Percentiles rank a stretch among this genome's conserved stretches.
These are phyloP conservation scores for Teratosphaeria viscida DNA, from an alignment of 2,329 filamentous ascomycete genomes.

Conservation along the genomic window DNA sequence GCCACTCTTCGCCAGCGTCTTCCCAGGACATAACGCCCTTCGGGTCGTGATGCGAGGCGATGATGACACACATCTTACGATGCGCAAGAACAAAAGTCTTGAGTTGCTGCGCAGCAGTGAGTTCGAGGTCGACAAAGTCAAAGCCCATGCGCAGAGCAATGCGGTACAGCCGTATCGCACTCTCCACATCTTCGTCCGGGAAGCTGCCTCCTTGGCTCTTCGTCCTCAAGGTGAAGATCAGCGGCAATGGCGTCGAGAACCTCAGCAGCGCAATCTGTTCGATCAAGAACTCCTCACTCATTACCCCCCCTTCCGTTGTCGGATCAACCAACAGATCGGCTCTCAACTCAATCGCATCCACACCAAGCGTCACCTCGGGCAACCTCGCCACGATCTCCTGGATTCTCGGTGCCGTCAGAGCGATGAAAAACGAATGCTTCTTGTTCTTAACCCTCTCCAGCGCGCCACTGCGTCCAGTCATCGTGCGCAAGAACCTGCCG, in stretches of 20 bases:
- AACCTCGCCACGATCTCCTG: slow-evolving; percentile 53
- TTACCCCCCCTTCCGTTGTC: slow-evolving; percentile 43
- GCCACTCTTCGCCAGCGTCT: slow-evolving; percentile 69
- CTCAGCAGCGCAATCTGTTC: slow-evolving; percentile 74
- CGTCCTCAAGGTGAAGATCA: slow-evolving; percentile 89
- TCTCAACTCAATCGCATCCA: slow-evolving; percentile 88
- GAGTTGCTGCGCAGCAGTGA: slow-evolving; percentile 70
- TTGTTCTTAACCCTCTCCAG: slow-evolving; percentile 52
- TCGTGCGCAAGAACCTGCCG: slow-evolving; percentile 57
- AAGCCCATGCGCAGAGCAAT: slow-evolving; percentile 72
- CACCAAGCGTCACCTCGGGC: slow-evolving; percentile 65
- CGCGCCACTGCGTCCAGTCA: slow-evolving; percentile 50
- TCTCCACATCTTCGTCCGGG: slow-evolving; percentile 58
- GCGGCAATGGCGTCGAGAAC: slow-evolving; percentile 58
- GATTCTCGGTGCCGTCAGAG: slow-evolving; percentile 72
- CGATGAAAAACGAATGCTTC: slow-evolving; percentile 79
- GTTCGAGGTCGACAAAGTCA: slow-evolving; percentile 89
- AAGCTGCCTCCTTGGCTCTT: slow-evolving; percentile 79
- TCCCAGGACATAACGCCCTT: slow-evolving; percentile 70
- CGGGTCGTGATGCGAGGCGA: slow-evolving; percentile 92
- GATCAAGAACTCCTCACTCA: slow-evolving; percentile 63
- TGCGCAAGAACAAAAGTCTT: slow-evolving; percentile 44
- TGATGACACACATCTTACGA: slow-evolving; percentile 68
- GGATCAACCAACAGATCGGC: slow-evolving; percentile 79
- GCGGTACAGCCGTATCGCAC: slow-evolving; percentile 61